Conservation (phyloP, 2,329 filamentous ascomycete species). For the Acephala macrosclerotiorum region DNA sequence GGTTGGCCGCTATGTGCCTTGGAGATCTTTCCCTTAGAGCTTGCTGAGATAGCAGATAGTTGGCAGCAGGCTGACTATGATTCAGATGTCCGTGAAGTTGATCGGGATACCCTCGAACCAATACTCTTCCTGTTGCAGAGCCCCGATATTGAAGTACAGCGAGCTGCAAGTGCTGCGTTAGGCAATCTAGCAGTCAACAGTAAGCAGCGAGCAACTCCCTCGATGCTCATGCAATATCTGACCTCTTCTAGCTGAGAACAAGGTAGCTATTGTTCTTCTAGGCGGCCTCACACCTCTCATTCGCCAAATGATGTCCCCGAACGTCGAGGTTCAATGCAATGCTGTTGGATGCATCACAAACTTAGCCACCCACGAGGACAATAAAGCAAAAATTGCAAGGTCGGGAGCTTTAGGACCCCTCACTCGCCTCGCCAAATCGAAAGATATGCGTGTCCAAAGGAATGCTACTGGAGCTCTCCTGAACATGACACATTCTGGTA, state of each 20-base stretch:
- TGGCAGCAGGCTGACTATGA: slow-evolving; percentile 31
- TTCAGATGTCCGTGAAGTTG: slow-evolving; percentile 93
- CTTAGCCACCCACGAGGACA: slow-evolving; percentile 96
- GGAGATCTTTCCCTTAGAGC: not conserved
- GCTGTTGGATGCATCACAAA: slow-evolving; percentile 99
- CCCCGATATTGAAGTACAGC: slow-evolving; percentile 94
- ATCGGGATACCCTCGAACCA: slow-evolving; percentile 91
- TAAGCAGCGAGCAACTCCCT: slow-evolving; percentile 54
- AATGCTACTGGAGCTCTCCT: slow-evolving; percentile 96
- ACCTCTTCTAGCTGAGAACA: slow-evolving; percentile 85
- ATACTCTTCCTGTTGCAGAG: slow-evolving; percentile 96
- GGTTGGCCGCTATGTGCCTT: not conserved
- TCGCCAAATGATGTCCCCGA: slow-evolving; percentile 96
- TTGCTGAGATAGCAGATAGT: not conserved
- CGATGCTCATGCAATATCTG: slow-evolving; percentile 44
- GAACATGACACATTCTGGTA: slow-evolving; percentile 99
- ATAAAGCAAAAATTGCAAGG: slow-evolving; percentile 97
- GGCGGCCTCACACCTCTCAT: slow-evolving; percentile 91
- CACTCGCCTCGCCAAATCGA: slow-evolving; percentile 92
- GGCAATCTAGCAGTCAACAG: slow-evolving; percentile 98
- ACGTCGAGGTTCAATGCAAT: slow-evolving; percentile 99
- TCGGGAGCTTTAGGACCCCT: slow-evolving; percentile 92
- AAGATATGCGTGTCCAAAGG: slow-evolving; percentile 97
- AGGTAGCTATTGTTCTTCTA: slow-evolving; percentile 92
- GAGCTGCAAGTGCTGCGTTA: slow-evolving; percentile 93